Evolutionary conservation across 208 protist species (phyloP).

Genomic region (Jaenimonas drosophilae): DNA sequence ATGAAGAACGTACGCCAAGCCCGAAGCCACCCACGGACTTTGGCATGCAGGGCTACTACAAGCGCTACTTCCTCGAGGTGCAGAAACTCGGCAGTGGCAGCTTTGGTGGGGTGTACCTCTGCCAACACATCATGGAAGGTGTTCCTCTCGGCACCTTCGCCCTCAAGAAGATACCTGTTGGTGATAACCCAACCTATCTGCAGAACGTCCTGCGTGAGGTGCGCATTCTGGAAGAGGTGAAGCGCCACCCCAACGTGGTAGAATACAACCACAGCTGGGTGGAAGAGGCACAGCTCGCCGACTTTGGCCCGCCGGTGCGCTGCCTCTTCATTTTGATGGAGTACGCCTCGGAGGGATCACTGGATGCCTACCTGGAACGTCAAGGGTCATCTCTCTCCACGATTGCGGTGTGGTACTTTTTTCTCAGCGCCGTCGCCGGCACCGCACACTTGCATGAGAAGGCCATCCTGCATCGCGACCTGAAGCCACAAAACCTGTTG

Average conservation of each 20-base stretch:
- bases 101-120: conserved; percentile 84
- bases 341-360: conserved; percentile 75
- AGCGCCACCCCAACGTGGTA: conserved; percentile 80
- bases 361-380: conserved; percentile 72
- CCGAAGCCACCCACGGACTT: background rate
- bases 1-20: background rate
- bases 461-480: conserved; percentile 80
- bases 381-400: conserved; percentile 57
- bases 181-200: conserved; percentile 69
- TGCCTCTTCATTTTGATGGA: conserved; percentile 90
- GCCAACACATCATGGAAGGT: conserved; percentile 76
- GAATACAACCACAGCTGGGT: conserved; percentile 90
- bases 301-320: conserved; percentile 85
- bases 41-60: conserved; percentile 58
- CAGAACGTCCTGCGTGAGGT: conserved; percentile 77
- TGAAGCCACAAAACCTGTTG: conserved; percentile 86
- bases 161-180: conserved; percentile 88
- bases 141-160: conserved; percentile 74
- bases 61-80: conserved; percentile 73
- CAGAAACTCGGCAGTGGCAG: conserved; percentile 73
- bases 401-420: conserved; percentile 86
- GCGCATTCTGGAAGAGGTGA: conserved; percentile 74
- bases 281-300: conserved; percentile 63
- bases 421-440: conserved; percentile 70
- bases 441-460: conserved; percentile 72